A percentile compares a stretch with the other conserved stretches of the same genome.
phyloP scores from a whole-genome alignment of 495 filamentous ascomycete species.

The Aspergillus sparsus region DNA sequence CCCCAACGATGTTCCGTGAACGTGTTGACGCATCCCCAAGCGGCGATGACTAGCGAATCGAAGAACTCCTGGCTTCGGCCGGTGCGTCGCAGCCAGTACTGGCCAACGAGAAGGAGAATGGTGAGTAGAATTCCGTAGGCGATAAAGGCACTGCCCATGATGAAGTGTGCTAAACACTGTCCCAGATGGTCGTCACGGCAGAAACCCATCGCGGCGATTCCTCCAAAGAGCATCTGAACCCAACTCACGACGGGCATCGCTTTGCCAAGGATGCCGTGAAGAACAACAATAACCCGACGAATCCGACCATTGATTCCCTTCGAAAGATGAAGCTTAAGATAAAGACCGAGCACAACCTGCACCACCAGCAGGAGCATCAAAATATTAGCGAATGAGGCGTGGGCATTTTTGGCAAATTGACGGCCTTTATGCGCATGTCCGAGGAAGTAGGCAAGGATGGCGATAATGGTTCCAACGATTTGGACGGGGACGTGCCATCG shows the following conservation, averaged over 20 bases:
- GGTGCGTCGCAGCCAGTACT: slow-evolving; percentile 79
- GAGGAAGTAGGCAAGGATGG: slow-evolving; percentile 83
- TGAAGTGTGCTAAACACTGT: slow-evolving; percentile 95
- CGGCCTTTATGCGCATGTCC: slow-evolving; percentile 89
- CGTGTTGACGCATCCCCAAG: slow-evolving; percentile 96
- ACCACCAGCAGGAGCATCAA: slow-evolving; percentile 75
- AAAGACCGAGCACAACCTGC: slow-evolving; percentile 81
- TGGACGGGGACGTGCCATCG: slow-evolving; percentile 96
- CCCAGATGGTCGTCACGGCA: slow-evolving; percentile 88
- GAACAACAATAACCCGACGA: slow-evolving; percentile 66
- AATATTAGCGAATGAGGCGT: slow-evolving; percentile 75
- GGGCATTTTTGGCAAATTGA: slow-evolving; percentile 81
- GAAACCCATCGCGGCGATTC: slow-evolving; percentile 91
- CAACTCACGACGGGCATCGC: slow-evolving; percentile 82
- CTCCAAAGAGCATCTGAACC: slow-evolving; percentile 96
- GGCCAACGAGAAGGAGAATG: slow-evolving; percentile 83
- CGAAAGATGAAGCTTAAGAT: slow-evolving; percentile 85
- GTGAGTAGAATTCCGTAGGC: slow-evolving; percentile 88
- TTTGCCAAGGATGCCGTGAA: slow-evolving; percentile 84
- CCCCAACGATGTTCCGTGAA: slow-evolving; percentile 99
- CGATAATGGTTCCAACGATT: slow-evolving; percentile 68
- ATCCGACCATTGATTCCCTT: slow-evolving; percentile 79
- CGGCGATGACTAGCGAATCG: slow-evolving; percentile 85
- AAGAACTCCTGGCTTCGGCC: slow-evolving; percentile 96
- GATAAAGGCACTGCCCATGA: slow-evolving; percentile 97